Conservation (phyloP, 169 alveolate species). For the Babesia divergens region DNA sequence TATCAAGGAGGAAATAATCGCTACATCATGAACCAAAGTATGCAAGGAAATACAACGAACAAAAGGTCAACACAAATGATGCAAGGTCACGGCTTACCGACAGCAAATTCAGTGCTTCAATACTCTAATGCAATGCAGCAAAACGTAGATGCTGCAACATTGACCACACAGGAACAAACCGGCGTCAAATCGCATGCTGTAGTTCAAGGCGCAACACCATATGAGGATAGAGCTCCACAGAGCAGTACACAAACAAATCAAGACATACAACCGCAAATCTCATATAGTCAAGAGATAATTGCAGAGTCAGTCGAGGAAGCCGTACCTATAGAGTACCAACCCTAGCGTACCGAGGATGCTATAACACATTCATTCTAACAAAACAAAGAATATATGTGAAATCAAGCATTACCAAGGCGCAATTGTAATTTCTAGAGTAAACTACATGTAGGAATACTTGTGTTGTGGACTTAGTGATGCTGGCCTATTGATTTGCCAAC, state of each 20-base stretch:
- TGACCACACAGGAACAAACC: neutral
- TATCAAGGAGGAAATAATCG: constrained; percentile 10
- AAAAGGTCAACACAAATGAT: neutral
- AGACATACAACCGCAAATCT: neutral
- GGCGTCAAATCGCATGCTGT: constrained; percentile 8
- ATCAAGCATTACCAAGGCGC: no score
- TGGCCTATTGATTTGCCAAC: no score
- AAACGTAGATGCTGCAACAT: neutral
- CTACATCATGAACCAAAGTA: neutral
- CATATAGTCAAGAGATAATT: constrained; percentile 5
- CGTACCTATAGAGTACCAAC: no score
- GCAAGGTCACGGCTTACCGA: neutral
- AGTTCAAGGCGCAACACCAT: neutral
- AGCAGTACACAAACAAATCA: neutral
- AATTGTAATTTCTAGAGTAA: no score
- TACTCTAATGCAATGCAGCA: constrained; percentile 1
- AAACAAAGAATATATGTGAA: no score
- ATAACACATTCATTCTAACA: no score
- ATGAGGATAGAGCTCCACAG: neutral
- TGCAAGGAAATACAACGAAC: neutral
- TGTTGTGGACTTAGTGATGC: no score
- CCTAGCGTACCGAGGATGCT: no score
- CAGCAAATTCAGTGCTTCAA: neutral
- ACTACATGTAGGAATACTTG: no score
- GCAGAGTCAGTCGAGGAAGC: no score